Evolutionary conservation across 257 asterid species (phyloP).

Genomic region (Rehmannia glutinosa): DNA sequence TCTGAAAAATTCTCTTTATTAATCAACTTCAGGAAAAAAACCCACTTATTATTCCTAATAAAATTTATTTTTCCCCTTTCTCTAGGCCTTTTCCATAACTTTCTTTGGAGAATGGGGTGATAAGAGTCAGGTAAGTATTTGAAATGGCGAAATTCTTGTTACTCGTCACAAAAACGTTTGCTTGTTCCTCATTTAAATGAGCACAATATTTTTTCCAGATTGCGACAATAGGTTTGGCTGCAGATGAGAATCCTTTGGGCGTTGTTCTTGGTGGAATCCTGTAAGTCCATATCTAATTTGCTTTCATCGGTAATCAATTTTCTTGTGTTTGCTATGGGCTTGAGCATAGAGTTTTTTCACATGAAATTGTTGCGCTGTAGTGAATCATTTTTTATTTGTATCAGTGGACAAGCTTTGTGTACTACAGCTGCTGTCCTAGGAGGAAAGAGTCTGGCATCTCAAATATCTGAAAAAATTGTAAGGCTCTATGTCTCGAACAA

Average conservation of each 20-base stretch:
- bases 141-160: neutral
- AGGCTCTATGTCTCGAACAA: too few species aligned
- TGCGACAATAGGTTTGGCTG: conserved; percentile 99
- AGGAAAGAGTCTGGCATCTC: conserved; percentile 86
- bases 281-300: conserved; percentile 40
- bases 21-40: conserved; percentile 9
- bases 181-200: conserved; percentile 4
- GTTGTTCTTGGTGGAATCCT: conserved; percentile 98
- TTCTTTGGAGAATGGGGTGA: conserved; percentile 99
- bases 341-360: too few species aligned
- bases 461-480: conserved; percentile 86
- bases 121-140: conserved; percentile 76
- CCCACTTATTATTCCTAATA: conserved; percentile 15
- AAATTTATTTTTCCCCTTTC: conserved; percentile 1
- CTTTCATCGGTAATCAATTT: neutral
- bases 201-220: conserved; percentile 41
- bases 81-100: conserved; percentile 95
- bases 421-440: conserved; percentile 95
- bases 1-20: conserved; percentile 13
- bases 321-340: neutral
- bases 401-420: conserved; percentile 95
- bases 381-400: conserved; percentile 22
- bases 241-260: conserved; percentile 98
- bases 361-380: too few species aligned
- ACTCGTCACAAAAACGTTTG: neutral